Conservation (phyloP, 2,329 filamentous ascomycete species). For the Arthrinium phaeospermum region DNA sequence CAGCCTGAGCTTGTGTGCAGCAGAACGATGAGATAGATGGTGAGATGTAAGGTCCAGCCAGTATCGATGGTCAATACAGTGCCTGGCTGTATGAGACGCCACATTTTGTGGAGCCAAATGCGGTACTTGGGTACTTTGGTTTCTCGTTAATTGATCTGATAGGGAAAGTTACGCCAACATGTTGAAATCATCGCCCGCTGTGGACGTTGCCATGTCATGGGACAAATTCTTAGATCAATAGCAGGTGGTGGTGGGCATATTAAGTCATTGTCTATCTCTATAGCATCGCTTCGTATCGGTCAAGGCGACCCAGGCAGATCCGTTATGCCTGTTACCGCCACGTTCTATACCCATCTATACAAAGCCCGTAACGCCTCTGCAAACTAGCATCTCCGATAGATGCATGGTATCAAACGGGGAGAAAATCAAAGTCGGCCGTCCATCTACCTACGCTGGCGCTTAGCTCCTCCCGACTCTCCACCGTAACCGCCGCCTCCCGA, state of each 20-base stretch:
- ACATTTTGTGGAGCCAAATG: neutral
- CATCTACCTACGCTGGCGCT: slow-evolving; percentile 12
- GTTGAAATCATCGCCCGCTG: neutral
- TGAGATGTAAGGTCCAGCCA: neutral
- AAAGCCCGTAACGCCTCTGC: slow-evolving; percentile 7
- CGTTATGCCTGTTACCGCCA: slow-evolving; percentile 5
- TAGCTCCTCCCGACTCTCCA: neutral
- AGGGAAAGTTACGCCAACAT: neutral
- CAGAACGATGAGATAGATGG: neutral
- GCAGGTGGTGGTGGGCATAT: neutral
- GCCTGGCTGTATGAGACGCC: neutral
- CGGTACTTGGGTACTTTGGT: neutral
- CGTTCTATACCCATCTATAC: slow-evolving; percentile 12
- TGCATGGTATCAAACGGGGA: neutral
- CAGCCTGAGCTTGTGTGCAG: neutral
- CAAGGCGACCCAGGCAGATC: neutral
- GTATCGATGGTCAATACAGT: too few species aligned
- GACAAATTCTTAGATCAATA: neutral
- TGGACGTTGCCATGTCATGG: neutral
- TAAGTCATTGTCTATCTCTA: slow-evolving; percentile 10
- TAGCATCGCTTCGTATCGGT: slow-evolving; percentile 6
- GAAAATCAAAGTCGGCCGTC: neutral
- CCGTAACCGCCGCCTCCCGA: neutral
- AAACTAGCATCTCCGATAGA: neutral
- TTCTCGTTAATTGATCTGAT: neutral